A percentile compares a stretch with the other conserved stretches of the same genome.
Evolutionary conservation across 352 stramenopile genomes (phyloP).

Genomic region (Globisporangium camurandrum): DNA sequence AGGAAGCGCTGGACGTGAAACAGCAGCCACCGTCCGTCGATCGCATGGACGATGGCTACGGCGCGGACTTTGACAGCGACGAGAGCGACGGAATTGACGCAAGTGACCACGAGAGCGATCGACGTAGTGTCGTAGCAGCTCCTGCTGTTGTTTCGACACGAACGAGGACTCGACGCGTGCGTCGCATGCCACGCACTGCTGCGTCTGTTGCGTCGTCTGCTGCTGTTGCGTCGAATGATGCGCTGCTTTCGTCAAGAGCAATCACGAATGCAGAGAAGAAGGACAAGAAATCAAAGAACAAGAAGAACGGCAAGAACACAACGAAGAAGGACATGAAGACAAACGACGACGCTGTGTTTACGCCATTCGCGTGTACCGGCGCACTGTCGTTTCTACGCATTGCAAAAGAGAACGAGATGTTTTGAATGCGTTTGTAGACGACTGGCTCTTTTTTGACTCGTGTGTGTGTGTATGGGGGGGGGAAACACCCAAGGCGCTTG

Average conservation of each 20-base stretch:
- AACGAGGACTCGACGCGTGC: slow-evolving; percentile 4
- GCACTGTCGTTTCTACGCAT: slow-evolving; percentile 47
- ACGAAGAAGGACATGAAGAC: slow-evolving; percentile 19
- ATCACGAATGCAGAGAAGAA: slow-evolving; percentile 1
- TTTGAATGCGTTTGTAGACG: slow-evolving; percentile 21
- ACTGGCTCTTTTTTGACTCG: neutral
- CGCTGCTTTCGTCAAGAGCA: neutral
- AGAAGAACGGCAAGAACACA: slow-evolving; percentile 18
- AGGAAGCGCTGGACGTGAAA: no score
- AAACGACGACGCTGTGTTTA: slow-evolving; percentile 23
- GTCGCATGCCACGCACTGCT: no score
- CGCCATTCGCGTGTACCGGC: slow-evolving; percentile 60
- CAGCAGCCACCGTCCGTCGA: no score
- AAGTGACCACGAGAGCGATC: slow-evolving; percentile 17
- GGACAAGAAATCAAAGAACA: slow-evolving; percentile 9
- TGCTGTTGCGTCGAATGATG: no score
- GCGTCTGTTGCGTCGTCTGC: no score
- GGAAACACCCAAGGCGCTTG: no score
- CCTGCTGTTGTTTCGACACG: slow-evolving; percentile 5
- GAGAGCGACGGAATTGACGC: slow-evolving; percentile 55
- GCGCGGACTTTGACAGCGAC: slow-evolving; percentile 59
- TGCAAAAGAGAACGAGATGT: slow-evolving; percentile 72
- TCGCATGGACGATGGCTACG: slow-evolving; percentile 42
- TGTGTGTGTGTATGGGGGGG: no score
- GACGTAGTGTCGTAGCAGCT: neutral